A percentile compares a stretch with the other conserved stretches of the same genome.
Conservation (phyloP, 148 eudicot genomes). For the Silene latifolia region DNA sequence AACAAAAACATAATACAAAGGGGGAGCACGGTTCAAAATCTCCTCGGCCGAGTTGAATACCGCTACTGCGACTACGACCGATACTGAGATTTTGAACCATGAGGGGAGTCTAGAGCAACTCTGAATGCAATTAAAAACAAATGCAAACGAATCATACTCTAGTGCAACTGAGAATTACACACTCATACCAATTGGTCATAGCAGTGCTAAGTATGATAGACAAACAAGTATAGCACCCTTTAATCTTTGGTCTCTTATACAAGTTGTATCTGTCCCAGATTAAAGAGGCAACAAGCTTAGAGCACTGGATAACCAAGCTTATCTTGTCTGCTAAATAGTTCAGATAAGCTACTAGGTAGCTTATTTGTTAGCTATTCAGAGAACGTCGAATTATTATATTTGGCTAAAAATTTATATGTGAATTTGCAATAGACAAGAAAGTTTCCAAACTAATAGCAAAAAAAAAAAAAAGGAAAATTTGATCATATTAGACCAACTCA, state of each 20-base stretch:
- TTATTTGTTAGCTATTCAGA: neutral
- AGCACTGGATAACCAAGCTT: neutral
- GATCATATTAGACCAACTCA: slow-evolving; percentile 31
- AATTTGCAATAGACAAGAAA: neutral
- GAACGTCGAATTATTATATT: neutral
- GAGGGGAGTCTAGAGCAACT: no score
- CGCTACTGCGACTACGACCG: no score
- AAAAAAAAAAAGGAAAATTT: slow-evolving; percentile 5
- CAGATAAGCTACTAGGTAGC: neutral
- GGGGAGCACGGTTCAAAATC: no score
- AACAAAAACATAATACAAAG: neutral
- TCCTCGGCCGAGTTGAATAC: no score
- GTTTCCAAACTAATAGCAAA: slow-evolving; percentile 9
- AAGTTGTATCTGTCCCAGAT: neutral
- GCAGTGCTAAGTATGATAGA: neutral
- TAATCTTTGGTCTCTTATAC: neutral
- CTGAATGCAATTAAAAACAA: no score
- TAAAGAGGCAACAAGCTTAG: neutral
- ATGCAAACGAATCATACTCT: no score
- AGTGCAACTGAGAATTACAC: neutral
- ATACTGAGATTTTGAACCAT: no score
- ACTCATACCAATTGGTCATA: neutral
- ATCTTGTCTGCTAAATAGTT: neutral
- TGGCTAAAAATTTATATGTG: neutral
- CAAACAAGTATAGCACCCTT: neutral